Evolutionary conservation across 768 basidiomycete genomes (phyloP), one percentile per base, ranked within the genome.

Genomic region (Boletus patriciae): DNA sequence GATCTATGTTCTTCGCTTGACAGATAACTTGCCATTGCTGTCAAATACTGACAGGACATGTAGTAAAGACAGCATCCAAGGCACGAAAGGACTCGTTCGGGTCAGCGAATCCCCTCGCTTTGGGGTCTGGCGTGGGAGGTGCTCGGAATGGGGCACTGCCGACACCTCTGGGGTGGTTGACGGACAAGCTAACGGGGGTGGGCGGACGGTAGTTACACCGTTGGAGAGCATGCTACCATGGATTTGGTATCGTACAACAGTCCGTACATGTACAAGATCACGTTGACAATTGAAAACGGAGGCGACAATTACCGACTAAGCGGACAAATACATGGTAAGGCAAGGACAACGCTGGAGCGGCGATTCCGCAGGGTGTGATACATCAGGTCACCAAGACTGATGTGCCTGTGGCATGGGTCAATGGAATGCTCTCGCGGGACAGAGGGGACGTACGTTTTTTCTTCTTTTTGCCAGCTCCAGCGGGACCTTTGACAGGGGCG

Each of bases 51-150:
- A 71, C 48, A 6, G 13, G 16, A 29, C 55, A 50, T 60, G 38
- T 67, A 93, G 91, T 88, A 51, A 87, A 84, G 76, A 77, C 78
- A 62, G 84, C 88, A 25, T 80, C 86, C 47, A 85, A 84, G 62
- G 82, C 84, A 36, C 81, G 92, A 59, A 90, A 85, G 62, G 87
- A 90, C 58, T 91, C 92, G 1, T 92, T 84, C 69, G 74, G 82
- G 29, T 85, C 90, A n/a, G 83, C 92, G 18, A 92, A 94, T 65
- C 92, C 92, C 9, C 80, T 94, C 40, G 84, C 91, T 10, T 72
- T 93, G 34, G 89, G 90, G 21, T 80, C 81, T 42, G 70, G 73
- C 8, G 78, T 80, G 27, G 85, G 86, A 6, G 77, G 85, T n/a
- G 78, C 83, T 27, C 76, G 86, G 55, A 81, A 84, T 63, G 81